Evolutionary conservation across 305 asterid species (phyloP), one percentile per base, ranked within the genome.

Genomic region (Solanum hybrid): DNA sequence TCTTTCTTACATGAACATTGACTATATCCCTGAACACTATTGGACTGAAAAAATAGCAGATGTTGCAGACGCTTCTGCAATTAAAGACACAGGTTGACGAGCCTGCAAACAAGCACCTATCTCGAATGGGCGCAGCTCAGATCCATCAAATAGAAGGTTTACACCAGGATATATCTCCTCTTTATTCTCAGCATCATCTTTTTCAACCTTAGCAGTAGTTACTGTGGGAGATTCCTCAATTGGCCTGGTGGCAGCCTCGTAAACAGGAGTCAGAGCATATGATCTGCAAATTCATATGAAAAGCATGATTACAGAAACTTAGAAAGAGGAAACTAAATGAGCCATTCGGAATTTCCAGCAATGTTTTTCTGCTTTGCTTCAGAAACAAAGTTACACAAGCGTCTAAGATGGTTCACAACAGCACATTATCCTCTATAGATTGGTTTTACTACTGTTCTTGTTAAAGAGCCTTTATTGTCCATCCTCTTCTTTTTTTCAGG

Each of bases 21-120:
- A 86, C 89, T 45, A 42, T 32, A 64, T 60, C 75, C 84, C 12
- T 73, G 17, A 17, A 22, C 78, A 34, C 90, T 91, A 95, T 91
- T 93, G 93, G 89, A 87, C 93, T 38, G 94, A 92, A 93, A 95
- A 92, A 79, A 95, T 91, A 75, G 98, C 93, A 80, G 98, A 96
- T 82, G 97, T 95, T 34, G 96, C 92, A 81, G 99, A 95, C 15
- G 99, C 99, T 92, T 97, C 99, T 10, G 98, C 94, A 87, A 97
- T 95, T 92, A 97, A 94, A 89, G 95, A 93, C 45, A 95, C 98
- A 60, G 97, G 98, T 93, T 94, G 98, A 88, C 97, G 98, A 94
- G 99, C 99, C 94, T 95, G 99, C 90, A 96, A 94, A 92, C 99
- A 97, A 88, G 98, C 98, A 79, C 98, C 98, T 40, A 97, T 96